Conservation (phyloP, 768 basidiomycete species). For the Leucogyrophana mollusca region DNA sequence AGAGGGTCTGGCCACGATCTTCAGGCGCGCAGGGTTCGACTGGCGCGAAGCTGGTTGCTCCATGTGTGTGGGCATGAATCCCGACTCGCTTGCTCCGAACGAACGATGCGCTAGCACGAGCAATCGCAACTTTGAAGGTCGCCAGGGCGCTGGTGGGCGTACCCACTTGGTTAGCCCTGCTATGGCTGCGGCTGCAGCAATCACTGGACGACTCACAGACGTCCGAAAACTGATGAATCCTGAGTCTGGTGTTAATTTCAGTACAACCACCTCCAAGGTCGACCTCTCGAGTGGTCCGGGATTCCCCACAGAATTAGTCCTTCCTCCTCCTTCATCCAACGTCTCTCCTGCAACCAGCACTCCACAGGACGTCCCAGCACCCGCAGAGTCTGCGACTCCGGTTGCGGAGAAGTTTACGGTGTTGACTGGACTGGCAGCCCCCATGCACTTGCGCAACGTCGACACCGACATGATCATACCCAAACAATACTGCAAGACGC, state of each 20-base stretch:
- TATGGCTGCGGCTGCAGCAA: slow-evolving; percentile 89
- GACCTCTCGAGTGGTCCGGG: slow-evolving; percentile 72
- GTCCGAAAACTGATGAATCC: slow-evolving; percentile 71
- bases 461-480: slow-evolving; percentile 96
- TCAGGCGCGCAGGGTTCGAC: slow-evolving; percentile 90
- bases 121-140: slow-evolving; percentile 92
- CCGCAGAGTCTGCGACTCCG: slow-evolving; percentile 43
- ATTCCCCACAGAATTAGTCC: slow-evolving; percentile 71
- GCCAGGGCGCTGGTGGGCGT: slow-evolving; percentile 83
- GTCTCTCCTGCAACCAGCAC: slow-evolving; percentile 31
- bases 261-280: slow-evolving; percentile 47
- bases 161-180: slow-evolving; percentile 90
- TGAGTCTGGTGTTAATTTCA: slow-evolving; percentile 38
- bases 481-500: slow-evolving; percentile 89
- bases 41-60: slow-evolving; percentile 96
- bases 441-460: slow-evolving; percentile 77
- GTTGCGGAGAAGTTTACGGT: slow-evolving; percentile 62
- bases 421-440: slow-evolving; percentile 74
- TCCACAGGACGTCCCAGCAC: slow-evolving; percentile 27
- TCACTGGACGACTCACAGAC: slow-evolving; percentile 83
- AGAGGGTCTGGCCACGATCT: slow-evolving; percentile 82
- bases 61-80: slow-evolving; percentile 97
- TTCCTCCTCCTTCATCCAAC: slow-evolving; percentile 52
- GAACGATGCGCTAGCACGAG: slow-evolving; percentile 89
- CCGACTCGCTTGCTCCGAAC: slow-evolving; percentile 84